phyloP scores from a whole-genome alignment of 768 basidiomycete species.

The Serendipita sp. region DNA sequence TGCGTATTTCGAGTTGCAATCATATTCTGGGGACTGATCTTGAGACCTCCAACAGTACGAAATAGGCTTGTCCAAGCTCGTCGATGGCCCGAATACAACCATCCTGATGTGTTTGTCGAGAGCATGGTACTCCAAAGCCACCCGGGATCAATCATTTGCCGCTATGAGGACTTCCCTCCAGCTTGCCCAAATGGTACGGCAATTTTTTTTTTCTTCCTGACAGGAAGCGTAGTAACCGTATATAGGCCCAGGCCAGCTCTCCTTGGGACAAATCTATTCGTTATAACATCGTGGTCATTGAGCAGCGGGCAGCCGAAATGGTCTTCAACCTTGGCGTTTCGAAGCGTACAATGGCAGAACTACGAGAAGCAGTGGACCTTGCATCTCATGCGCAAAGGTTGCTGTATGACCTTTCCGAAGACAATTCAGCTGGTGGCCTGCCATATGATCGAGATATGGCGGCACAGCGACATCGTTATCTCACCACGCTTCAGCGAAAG shows the following conservation, averaged over 20 bases:
- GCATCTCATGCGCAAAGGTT: constrained; percentile 61
- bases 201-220: background rate
- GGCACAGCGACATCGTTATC: constrained; percentile 79
- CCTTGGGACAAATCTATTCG: constrained; percentile 79
- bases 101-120: constrained; percentile 76
- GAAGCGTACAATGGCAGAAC: constrained; percentile 68
- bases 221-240: background rate
- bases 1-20: constrained; percentile 27
- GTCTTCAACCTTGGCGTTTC: constrained; percentile 54
- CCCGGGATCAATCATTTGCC: constrained; percentile 67
- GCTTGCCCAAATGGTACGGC: constrained; percentile 60
- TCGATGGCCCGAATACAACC: constrained; percentile 54
- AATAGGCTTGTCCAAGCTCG: constrained; percentile 70
- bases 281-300: constrained; percentile 97
- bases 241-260: constrained; percentile 66
- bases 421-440: constrained; percentile 21
- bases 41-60: constrained; percentile 49
- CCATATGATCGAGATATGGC: constrained; percentile 82
- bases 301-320: constrained; percentile 90
- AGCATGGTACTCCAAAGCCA: constrained; percentile 89
- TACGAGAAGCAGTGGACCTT: constrained; percentile 62
- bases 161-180: constrained; percentile 75
- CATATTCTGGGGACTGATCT: background rate
- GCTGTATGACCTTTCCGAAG: background rate
- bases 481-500: constrained; percentile 67